phyloP scores from a whole-genome alignment of 331 rosid species.

The Quercus tomentella region DNA sequence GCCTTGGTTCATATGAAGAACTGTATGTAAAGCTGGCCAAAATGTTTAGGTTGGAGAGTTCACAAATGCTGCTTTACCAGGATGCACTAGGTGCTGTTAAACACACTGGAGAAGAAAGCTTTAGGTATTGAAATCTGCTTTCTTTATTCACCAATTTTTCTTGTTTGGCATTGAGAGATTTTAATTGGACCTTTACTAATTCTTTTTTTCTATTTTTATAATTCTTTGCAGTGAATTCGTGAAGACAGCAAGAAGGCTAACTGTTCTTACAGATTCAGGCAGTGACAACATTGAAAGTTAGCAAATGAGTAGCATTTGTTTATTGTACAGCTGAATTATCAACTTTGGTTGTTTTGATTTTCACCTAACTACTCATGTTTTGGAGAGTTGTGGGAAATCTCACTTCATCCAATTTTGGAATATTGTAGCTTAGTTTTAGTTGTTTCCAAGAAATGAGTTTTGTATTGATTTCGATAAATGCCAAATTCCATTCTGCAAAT shows the following conservation, averaged over 20 bases:
- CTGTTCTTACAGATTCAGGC: constrained; percentile 29
- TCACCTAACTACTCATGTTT: neutral
- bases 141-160: constrained; percentile 13
- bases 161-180: constrained; percentile 27
- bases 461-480: constrained; percentile 11
- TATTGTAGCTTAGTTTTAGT: constrained; percentile 26
- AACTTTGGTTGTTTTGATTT: constrained; percentile 21
- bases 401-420: constrained; percentile 30
- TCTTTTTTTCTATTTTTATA: neutral
- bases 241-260: constrained; percentile 60
- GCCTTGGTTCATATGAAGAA: constrained; percentile 38
- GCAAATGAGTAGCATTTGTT: constrained; percentile 17
- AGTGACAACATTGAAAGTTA: constrained; percentile 19
- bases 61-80: constrained; percentile 35
- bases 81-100: constrained; percentile 34
- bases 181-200: neutral
- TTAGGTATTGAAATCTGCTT: constrained; percentile 26
- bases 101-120: constrained; percentile 31
- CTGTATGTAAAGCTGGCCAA: constrained; percentile 31
- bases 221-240: constrained; percentile 45
- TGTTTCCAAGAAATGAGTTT: neutral
- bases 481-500: neutral
- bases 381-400: constrained; percentile 35
- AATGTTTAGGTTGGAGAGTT: constrained; percentile 33
- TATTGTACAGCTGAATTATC: constrained; percentile 36